These are phyloP conservation scores for Ceratocystis huliohia DNA, from an alignment of 2,329 filamentous ascomycete species.

Conservation along the genomic window DNA sequence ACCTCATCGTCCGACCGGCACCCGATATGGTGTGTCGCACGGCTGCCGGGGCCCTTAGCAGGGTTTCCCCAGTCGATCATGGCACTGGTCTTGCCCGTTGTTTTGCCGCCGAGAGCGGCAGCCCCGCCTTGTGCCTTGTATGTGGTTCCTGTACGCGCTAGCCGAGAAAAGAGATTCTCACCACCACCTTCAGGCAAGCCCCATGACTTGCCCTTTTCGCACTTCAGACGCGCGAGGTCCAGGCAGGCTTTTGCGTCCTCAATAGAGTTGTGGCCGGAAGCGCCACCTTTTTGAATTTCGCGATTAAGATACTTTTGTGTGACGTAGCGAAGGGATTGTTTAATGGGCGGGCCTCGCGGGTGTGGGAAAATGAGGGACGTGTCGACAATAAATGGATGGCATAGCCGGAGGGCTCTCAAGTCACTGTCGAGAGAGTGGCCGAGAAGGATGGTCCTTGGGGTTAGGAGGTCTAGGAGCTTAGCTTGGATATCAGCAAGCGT, in stretches of 20 bases:
- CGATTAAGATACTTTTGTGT: slow-evolving; percentile 72
- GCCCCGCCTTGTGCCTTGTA: slow-evolving; percentile 50
- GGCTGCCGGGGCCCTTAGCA: slow-evolving; percentile 42
- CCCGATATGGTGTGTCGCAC: slow-evolving; percentile 43
- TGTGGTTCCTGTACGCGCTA: slow-evolving; percentile 50
- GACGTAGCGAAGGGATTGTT: slow-evolving; percentile 82
- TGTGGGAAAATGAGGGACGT: slow-evolving; percentile 85
- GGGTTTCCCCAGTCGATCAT: slow-evolving; percentile 87
- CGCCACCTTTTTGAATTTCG: slow-evolving; percentile 74
- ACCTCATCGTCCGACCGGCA: slow-evolving; percentile 50
- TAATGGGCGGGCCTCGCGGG: slow-evolving; percentile 75
- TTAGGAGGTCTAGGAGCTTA: slow-evolving; percentile 59
- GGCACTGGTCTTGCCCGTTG: slow-evolving; percentile 51
- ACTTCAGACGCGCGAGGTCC: slow-evolving; percentile 89
- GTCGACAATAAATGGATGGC: slow-evolving; percentile 88
- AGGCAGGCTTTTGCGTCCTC: slow-evolving; percentile 87
- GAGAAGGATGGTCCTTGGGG: slow-evolving; percentile 58
- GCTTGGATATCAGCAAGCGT: slow-evolving; percentile 71
- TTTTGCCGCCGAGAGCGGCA: slow-evolving; percentile 42
- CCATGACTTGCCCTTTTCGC: slow-evolving; percentile 81
- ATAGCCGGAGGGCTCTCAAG: slow-evolving; percentile 68
- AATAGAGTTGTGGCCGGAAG: slow-evolving; percentile 71
- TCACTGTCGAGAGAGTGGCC: slow-evolving; percentile 76
- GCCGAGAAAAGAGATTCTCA: slow-evolving; percentile 80
- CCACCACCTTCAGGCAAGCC: slow-evolving; percentile 64